phyloP scores from a whole-genome alignment of 2,329 filamentous ascomycete species.

The Chalara sp. region DNA sequence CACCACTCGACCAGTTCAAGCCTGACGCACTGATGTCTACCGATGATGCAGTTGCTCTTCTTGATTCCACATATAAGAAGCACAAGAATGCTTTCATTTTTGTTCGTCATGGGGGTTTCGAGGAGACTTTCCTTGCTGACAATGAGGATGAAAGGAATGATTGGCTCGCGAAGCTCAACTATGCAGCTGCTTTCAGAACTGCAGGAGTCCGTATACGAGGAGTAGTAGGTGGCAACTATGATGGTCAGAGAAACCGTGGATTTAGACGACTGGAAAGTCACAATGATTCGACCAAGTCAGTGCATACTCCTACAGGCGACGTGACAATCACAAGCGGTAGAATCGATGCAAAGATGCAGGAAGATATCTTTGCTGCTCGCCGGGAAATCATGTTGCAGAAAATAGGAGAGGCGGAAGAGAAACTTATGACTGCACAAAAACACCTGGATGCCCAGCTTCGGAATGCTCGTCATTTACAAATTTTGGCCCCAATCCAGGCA shows the following conservation, averaged over 20 bases:
- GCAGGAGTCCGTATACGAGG: slow-evolving; percentile 87
- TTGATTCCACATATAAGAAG: slow-evolving; percentile 82
- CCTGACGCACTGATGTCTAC: slow-evolving; percentile 91
- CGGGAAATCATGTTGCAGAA: slow-evolving; percentile 77
- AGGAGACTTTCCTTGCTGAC: slow-evolving; percentile 87
- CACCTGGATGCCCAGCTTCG: slow-evolving; percentile 77
- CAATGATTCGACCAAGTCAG: slow-evolving; percentile 44
- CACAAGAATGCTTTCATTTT: slow-evolving; percentile 95
- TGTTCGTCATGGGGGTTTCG: slow-evolving; percentile 76
- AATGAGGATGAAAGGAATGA: slow-evolving; percentile 90
- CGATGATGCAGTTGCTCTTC: slow-evolving; percentile 80
- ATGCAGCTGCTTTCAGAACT: slow-evolving; percentile 88
- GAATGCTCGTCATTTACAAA: slow-evolving; percentile 83
- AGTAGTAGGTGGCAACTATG: slow-evolving; percentile 76
- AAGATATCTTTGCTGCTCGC: slow-evolving; percentile 78
- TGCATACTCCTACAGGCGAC: slow-evolving; percentile 67
- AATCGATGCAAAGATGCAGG: slow-evolving; percentile 75
- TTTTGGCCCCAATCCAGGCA: slow-evolving; percentile 85
- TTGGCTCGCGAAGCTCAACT: slow-evolving; percentile 94
- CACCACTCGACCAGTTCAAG: slow-evolving; percentile 85
- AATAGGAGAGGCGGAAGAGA: slow-evolving; percentile 77
- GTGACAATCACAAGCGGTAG: slow-evolving; percentile 66
- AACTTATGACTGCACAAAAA: slow-evolving; percentile 64
- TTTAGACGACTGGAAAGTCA: slow-evolving; percentile 58
- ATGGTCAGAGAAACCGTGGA: slow-evolving; percentile 69